phyloP scores from a whole-genome alignment of 2,329 filamentous ascomycete genomes.

The Helotiales sp. region DNA sequence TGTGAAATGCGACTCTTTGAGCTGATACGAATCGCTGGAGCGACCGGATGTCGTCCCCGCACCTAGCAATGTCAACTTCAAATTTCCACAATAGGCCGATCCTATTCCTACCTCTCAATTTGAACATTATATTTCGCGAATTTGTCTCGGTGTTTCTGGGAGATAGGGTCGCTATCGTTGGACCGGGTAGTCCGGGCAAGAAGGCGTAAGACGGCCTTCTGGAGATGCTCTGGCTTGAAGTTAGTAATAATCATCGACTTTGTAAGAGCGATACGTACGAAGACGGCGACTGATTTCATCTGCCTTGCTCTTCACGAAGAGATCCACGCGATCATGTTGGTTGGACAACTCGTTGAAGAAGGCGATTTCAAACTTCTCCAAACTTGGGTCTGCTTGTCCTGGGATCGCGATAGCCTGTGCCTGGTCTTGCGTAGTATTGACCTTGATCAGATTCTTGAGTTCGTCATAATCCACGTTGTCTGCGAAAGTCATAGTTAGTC shows the following conservation, averaged over 20 bases:
- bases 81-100: background rate
- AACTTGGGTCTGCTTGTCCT: conserved; percentile 64
- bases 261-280: conserved; percentile 52
- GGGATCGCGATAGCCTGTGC: conserved; percentile 76
- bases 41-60: conserved; percentile 72
- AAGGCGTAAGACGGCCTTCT: conserved; percentile 34
- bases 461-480: conserved; percentile 91
- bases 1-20: conserved; percentile 77
- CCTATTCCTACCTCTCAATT: conserved; percentile 36
- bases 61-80: conserved; percentile 47
- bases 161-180: conserved; percentile 32
- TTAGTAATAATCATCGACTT: conserved; percentile 17
- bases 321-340: conserved; percentile 77
- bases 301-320: conserved; percentile 81
- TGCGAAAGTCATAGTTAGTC: conserved; percentile 44
- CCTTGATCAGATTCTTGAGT: conserved; percentile 83
- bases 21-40: conserved; percentile 75
- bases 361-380: conserved; percentile 70
- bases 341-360: conserved; percentile 73
- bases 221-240: conserved; percentile 31
- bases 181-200: conserved; percentile 35
- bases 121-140: conserved; percentile 40
- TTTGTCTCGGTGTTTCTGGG: conserved; percentile 35
- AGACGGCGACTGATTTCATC: conserved; percentile 76
- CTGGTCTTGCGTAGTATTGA: conserved; percentile 73